Base-by-base conservation (phyloP, 257 asterid genomes). In the Ocimum tenuiflorum region DNA sequence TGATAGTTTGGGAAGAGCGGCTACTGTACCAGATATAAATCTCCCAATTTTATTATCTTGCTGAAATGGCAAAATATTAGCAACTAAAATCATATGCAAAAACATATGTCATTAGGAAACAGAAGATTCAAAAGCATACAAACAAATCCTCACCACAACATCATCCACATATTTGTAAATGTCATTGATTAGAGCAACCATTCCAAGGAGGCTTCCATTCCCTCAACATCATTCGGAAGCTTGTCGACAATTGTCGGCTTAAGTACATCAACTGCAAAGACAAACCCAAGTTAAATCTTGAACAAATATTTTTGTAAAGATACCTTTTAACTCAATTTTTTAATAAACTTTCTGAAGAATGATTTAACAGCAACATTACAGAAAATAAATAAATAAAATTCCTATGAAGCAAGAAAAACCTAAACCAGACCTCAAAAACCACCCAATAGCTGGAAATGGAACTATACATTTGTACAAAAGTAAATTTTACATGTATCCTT, bases 141-240 rank as follows among this genome's bases (percentile, higher is more conserved):
- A 42, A 13, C 41, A 53, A 59, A 59, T 18, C 67, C 94, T 84
- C 70, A 90, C 99, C 97, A 90, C 99, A 20, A 90, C 97, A 82
- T 85, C 88, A 67, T 90, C 97, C 5, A 86, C 96, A 65, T 90
- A 90, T 88, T 88, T 86, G 85, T 81, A 74, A 64, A 85, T 75
- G 38, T 90, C 99, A 56, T 85, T 94, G 7, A 94, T 83, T 5
- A 94, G 79, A 79, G 91, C 80, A 94, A 69, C 19, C 88, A 82
- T 66, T 81, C 90, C 95, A 88, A 86, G 15, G 97, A 75, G 35
- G 89, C 87, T 75, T 90, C 99, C 95, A 90, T 94, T 74, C 99
- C 99, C 75, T 94, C 97, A 42, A 94, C 77, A 73, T 90, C 97
- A 77, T 81, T 83, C 3, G 99, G 97, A 52, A 94, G 85, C 79